phyloP scores from a whole-genome alignment of 352 stramenopile genomes.

The Phytophthora vignae region DNA sequence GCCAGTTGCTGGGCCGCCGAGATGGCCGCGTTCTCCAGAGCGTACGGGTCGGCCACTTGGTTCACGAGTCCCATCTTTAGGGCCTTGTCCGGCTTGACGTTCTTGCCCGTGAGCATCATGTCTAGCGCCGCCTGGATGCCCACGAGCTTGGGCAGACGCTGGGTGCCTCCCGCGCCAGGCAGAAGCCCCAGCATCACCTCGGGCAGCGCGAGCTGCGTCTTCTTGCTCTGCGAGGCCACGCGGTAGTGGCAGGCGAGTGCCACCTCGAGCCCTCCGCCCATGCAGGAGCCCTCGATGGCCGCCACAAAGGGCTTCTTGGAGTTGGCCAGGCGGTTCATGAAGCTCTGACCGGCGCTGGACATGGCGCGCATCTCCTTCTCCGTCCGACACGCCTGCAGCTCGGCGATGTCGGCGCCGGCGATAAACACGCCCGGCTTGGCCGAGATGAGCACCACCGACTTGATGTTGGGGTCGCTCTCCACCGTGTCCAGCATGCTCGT shows the following conservation, averaged over 20 bases:
- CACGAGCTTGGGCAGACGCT: constrained; percentile 95
- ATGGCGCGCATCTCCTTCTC: constrained; percentile 94
- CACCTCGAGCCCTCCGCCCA: constrained; percentile 98
- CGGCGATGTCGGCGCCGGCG: constrained; percentile 97
- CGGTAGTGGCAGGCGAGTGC: constrained; percentile 98
- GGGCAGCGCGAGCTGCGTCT: constrained; percentile 96
- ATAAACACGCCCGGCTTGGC: constrained; percentile 98
- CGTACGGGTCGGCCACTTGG: constrained; percentile 91
- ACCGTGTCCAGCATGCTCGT: constrained; percentile 90
- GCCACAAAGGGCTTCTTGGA: constrained; percentile 96
- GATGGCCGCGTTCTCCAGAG: constrained; percentile 94
- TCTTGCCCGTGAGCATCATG: constrained; percentile 98
- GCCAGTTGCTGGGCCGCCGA: constrained; percentile 90
- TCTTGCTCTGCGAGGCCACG: constrained; percentile 94
- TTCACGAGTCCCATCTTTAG: constrained; percentile 98
- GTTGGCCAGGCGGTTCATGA: constrained; percentile 92
- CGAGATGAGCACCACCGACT: constrained; percentile 98
- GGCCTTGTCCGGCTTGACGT: constrained; percentile 95
- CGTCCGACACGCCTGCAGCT: constrained; percentile 90
- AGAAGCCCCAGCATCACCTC: constrained; percentile 98
- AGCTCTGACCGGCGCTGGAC: constrained; percentile 93
- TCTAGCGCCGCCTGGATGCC: constrained; percentile 94
- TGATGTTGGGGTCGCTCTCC: constrained; percentile 91
- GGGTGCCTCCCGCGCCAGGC: constrained; percentile 97
- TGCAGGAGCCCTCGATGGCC: constrained; percentile 96